phyloP scores from a whole-genome alignment of 495 filamentous ascomycete species.

The Niebla homalea region DNA sequence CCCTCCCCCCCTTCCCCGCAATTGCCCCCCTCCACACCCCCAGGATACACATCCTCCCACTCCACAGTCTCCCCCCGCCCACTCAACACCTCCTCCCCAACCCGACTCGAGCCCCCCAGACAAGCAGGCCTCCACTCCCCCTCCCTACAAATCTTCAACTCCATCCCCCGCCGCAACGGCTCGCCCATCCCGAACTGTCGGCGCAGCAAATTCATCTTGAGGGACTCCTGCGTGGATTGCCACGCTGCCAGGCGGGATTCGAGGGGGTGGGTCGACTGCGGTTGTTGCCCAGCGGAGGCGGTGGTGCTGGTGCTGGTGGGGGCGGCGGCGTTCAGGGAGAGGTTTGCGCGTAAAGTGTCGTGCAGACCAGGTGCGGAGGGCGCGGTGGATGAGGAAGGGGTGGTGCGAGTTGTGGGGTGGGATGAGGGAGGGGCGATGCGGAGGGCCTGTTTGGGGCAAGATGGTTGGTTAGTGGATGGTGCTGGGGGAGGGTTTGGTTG shows the following conservation, averaged over 20 bases:
- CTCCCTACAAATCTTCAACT: constrained; percentile 66
- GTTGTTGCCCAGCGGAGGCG: constrained; percentile 31
- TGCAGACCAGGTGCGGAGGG: constrained; percentile 84
- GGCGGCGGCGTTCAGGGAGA: constrained; percentile 33
- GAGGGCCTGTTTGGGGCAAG: constrained; percentile 51
- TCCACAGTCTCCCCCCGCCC: constrained; percentile 61
- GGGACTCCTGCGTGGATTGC: constrained; percentile 66
- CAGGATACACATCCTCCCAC: constrained; percentile 85
- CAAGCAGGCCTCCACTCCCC: constrained; percentile 37
- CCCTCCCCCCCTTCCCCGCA: constrained; percentile 6
- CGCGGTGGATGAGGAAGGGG: constrained; percentile 43
- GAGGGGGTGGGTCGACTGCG: constrained; percentile 68
- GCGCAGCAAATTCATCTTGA: constrained; percentile 79
- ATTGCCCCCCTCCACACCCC: constrained; percentile 8
- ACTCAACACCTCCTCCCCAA: constrained; percentile 69
- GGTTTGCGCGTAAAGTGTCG: constrained; percentile 76
- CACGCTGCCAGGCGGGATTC: constrained; percentile 76
- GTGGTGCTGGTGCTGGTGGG: constrained; percentile 23
- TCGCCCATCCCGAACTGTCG: constrained; percentile 86
- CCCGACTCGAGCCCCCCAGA: constrained; percentile 32
- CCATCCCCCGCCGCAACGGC: constrained; percentile 88
- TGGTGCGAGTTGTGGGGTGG: constrained; percentile 34
- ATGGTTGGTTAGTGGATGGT: constrained; percentile 16
- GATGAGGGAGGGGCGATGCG: constrained; percentile 61
- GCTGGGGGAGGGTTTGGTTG: constrained; percentile 48